Percentiles rank a stretch among this genome's conserved stretches.
Evolutionary conservation across 805 yeast species (phyloP).

Genomic region (Hanseniaspora taiwanica): DNA sequence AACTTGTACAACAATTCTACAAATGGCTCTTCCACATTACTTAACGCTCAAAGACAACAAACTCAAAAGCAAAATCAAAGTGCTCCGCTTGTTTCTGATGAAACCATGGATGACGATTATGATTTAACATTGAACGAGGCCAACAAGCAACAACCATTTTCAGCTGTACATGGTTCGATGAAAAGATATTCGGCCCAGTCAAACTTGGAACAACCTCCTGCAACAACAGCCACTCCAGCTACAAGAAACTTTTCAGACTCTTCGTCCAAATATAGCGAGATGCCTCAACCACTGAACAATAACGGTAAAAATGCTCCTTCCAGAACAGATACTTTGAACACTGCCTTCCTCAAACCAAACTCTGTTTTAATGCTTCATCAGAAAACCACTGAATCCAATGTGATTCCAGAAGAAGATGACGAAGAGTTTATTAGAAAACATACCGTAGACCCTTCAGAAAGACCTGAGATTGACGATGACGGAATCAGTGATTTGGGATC

Average conservation of each 20-base stretch:
- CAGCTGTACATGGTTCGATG: not conserved
- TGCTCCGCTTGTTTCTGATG: not conserved
- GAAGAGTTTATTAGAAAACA: conserved; percentile 11
- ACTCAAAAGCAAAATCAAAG: not conserved
- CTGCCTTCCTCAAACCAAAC: conserved; percentile 6
- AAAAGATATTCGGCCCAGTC: not conserved
- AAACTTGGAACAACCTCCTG: not conserved
- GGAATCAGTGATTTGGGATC: conserved; percentile 31
- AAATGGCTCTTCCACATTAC: not conserved
- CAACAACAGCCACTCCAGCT: not conserved
- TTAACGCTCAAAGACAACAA: not conserved
- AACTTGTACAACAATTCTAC: not conserved
- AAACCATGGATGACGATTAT: not conserved
- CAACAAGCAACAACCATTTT: not conserved
- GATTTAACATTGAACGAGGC: not conserved
- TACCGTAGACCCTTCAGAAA: conserved; percentile 11
- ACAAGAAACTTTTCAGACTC: conserved; percentile 1
- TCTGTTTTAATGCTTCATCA: conserved; percentile 5
- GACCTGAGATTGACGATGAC: conserved; percentile 15
- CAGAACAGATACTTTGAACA: conserved; percentile 3
- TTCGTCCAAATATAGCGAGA: conserved; percentile 2
- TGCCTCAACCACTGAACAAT: not conserved
- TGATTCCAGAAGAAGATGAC: conserved; percentile 12
- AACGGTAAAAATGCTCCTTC: not conserved
- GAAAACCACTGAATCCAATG: too few species aligned